Conservation (phyloP, 306 rosid species). For the Vigna trinervia region DNA sequence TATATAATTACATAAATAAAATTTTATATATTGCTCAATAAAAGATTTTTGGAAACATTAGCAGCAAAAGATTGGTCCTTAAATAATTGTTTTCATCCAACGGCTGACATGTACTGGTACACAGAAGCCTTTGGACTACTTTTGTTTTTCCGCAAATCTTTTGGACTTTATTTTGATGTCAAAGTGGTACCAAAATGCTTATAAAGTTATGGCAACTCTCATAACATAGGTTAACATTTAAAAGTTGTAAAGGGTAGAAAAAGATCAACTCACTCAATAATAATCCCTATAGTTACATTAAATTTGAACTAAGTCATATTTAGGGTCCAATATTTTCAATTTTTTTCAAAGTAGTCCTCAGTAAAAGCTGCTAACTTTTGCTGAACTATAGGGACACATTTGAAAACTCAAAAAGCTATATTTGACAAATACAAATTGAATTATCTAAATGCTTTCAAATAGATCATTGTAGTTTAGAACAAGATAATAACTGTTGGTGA, state of each 20-base stretch:
- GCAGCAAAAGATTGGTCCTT: not conserved
- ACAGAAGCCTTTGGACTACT: not conserved
- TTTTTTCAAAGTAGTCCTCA: not conserved
- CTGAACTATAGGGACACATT: not conserved
- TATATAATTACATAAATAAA: not conserved
- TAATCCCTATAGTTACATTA: not conserved
- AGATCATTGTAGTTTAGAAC: not conserved
- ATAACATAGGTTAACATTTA: not conserved
- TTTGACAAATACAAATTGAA: not conserved
- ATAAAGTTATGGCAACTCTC: not conserved
- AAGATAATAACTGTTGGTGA: not conserved
- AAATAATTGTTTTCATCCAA: slow-evolving; percentile 8
- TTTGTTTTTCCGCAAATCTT: not conserved
- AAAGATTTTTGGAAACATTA: slow-evolving; percentile 6
- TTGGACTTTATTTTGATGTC: slow-evolving; percentile 3
- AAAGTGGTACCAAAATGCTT: slow-evolving; percentile 1
- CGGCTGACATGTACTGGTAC: not conserved
- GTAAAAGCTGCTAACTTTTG: not conserved
- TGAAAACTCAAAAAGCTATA: slow-evolving; percentile 5
- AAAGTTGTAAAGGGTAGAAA: not conserved
- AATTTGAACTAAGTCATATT: not conserved
- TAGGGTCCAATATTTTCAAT: not conserved
- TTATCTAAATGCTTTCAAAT: not conserved
- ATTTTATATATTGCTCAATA: not conserved
- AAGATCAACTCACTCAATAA: not conserved